These are phyloP conservation scores for Septoria petroselini DNA, from an alignment of 2,329 filamentous ascomycete genomes.

Conservation along the genomic window DNA sequence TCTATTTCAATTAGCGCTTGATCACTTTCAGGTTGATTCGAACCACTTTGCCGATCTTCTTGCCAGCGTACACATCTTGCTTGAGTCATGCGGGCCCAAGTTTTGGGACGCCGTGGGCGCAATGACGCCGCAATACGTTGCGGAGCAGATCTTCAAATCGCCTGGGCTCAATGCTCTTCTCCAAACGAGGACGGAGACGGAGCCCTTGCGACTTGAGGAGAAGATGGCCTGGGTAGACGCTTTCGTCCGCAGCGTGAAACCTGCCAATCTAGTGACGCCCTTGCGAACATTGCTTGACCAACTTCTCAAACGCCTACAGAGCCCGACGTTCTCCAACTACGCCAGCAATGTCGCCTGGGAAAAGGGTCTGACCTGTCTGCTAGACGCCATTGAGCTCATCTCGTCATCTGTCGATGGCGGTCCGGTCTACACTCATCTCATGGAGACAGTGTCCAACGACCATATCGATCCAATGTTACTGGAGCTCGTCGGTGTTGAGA, in stretches of 20 bases:
- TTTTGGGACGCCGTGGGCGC: conserved; percentile 88
- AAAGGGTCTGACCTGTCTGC: conserved; percentile 51
- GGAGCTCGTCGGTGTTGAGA: conserved; percentile 34
- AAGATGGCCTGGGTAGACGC: conserved; percentile 75
- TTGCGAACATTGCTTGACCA: conserved; percentile 76
- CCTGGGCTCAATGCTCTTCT: conserved; percentile 63
- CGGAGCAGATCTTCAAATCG: conserved; percentile 79
- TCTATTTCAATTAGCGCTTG: conserved; percentile 56
- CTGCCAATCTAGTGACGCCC: conserved; percentile 72
- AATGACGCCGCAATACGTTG: conserved; percentile 72
- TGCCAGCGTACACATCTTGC: conserved; percentile 64
- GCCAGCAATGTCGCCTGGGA: conserved; percentile 62
- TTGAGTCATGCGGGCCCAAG: conserved; percentile 71
- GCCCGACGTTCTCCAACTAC: conserved; percentile 53
- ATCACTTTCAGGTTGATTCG: conserved; percentile 58
- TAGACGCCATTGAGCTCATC: conserved; percentile 27
- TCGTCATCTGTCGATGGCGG: conserved; percentile 28
- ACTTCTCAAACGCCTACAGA: conserved; percentile 65
- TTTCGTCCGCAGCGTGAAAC: conserved; percentile 73
- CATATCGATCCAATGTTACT: conserved; percentile 31
- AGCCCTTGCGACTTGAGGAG: conserved; percentile 49
- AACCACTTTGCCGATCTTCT: conserved; percentile 65
- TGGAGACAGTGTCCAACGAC: conserved; percentile 34
- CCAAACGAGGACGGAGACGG: conserved; percentile 52
- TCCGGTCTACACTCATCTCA: conserved; percentile 31